Conservation (phyloP, 2,329 filamentous ascomycete genomes). For the Calonectria naviculata region DNA sequence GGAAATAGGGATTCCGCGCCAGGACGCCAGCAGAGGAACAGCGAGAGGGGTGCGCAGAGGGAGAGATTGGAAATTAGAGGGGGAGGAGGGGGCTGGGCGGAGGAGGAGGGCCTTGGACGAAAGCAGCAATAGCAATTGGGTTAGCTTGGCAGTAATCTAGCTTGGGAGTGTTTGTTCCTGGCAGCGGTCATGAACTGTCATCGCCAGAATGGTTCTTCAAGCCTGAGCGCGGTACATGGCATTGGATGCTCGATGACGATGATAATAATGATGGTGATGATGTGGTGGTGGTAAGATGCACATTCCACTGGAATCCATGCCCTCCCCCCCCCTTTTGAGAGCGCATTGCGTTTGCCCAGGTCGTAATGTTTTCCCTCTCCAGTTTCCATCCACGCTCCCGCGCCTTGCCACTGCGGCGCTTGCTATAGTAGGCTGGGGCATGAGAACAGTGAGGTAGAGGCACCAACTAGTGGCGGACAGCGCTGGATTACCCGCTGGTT, state of each 20-base stretch:
- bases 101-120: not conserved
- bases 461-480: conserved; percentile 7
- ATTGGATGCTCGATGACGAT: not conserved
- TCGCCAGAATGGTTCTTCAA: not conserved
- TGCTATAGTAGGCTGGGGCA: not conserved
- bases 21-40: conserved; percentile 16
- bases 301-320: not conserved
- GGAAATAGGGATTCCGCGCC: conserved; percentile 31
- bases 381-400: not conserved
- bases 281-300: not conserved
- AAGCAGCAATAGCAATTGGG: conserved; percentile 2
- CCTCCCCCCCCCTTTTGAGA: not conserved
- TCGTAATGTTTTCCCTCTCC: not conserved
- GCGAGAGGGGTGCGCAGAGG: conserved; percentile 15
- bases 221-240: not conserved
- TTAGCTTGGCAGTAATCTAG: not conserved
- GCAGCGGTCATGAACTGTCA: not conserved
- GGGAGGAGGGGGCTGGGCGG: conserved; percentile 14
- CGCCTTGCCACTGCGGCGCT: not conserved
- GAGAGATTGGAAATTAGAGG: conserved; percentile 28
- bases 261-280: too few species aligned
- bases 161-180: conserved; percentile 2
- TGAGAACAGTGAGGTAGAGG: not conserved
- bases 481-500: conserved; percentile 8
- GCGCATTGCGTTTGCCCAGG: not conserved